Percentiles rank a stretch among this genome's conserved stretches.
Conservation (phyloP, 345 rosid genomes). For the Rubroshorea leprosula region DNA sequence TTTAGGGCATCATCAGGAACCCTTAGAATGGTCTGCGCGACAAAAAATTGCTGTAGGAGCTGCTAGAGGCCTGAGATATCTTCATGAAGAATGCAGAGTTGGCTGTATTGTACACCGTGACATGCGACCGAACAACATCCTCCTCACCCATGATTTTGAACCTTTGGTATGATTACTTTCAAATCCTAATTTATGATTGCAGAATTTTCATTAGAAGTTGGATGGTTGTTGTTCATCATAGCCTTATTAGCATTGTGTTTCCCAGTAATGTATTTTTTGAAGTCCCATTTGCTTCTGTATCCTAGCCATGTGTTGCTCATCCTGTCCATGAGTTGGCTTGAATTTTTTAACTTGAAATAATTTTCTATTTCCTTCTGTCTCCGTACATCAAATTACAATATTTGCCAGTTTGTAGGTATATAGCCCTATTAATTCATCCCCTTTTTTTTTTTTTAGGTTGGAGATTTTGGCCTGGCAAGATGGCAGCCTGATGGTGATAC, state of each 20-base stretch:
- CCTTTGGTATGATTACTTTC: conserved; percentile 56
- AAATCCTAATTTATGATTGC: not conserved
- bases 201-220: not conserved
- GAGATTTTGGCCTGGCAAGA: conserved; percentile 98
- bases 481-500: conserved; percentile 99
- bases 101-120: conserved; percentile 99
- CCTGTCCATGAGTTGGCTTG: too few relatives aligned
- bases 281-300: not conserved
- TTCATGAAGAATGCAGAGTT: conserved; percentile 99
- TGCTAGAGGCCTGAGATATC: conserved; percentile 96
- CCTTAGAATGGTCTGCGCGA: conserved; percentile 86
- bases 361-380: not conserved
- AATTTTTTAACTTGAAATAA: too few relatives aligned
- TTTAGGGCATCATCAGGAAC: conserved; percentile 59
- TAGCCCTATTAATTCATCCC: not conserved
- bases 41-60: conserved; percentile 98
- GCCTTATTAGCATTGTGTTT: not conserved
- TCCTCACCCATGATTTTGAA: conserved; percentile 95
- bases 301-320: too few relatives aligned
- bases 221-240: not conserved
- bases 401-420: too few relatives aligned
- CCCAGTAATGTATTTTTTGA: too few relatives aligned
- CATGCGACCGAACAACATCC: conserved; percentile 99
- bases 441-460: conserved; percentile 55
- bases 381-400: not conserved